phyloP scores from a whole-genome alignment of 768 basidiomycete species.

The Russula foetens region DNA sequence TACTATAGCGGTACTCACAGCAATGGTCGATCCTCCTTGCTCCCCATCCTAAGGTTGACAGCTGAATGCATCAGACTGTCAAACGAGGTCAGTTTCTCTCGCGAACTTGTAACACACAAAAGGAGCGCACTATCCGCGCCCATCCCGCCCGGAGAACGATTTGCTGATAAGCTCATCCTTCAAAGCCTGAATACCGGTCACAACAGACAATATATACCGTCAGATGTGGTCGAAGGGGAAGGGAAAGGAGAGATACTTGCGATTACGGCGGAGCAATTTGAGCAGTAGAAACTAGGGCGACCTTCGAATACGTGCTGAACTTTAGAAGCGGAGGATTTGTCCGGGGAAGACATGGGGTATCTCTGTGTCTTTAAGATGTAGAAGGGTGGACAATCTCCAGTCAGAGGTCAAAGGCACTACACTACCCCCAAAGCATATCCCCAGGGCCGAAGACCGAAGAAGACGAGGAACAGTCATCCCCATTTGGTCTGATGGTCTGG shows the following conservation, averaged over 20 bases:
- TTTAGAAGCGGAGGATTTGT: slow-evolving; percentile 26
- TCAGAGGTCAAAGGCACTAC: not conserved
- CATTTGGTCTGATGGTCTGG: too few relatives aligned
- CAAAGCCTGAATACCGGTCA: slow-evolving; percentile 41
- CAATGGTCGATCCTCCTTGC: slow-evolving; percentile 64
- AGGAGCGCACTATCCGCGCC: slow-evolving; percentile 63
- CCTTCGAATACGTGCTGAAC: slow-evolving; percentile 54
- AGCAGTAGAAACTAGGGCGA: slow-evolving; percentile 63
- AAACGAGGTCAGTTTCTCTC: not conserved
- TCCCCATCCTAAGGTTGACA: slow-evolving; percentile 64
- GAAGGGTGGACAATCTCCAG: too few relatives aligned
- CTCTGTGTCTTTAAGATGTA: not conserved
- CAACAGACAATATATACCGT: not conserved
- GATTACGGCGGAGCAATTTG: slow-evolving; percentile 61
- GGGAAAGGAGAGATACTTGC: slow-evolving; percentile 33
- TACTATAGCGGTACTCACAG: slow-evolving; percentile 36
- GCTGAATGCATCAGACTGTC: slow-evolving; percentile 70
- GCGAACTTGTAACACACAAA: not conserved
- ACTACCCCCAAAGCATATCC: too few relatives aligned
- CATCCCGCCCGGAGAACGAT: slow-evolving; percentile 75
- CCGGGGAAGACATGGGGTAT: slow-evolving; percentile 4
- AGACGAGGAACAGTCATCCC: not conserved
- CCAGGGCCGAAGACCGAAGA: too few relatives aligned
- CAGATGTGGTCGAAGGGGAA: slow-evolving; percentile 1
- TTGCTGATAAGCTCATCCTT: slow-evolving; percentile 85